These are phyloP conservation scores for Cytospora leucostoma DNA, from an alignment of 2,329 filamentous ascomycete species.

Conservation along the genomic window DNA sequence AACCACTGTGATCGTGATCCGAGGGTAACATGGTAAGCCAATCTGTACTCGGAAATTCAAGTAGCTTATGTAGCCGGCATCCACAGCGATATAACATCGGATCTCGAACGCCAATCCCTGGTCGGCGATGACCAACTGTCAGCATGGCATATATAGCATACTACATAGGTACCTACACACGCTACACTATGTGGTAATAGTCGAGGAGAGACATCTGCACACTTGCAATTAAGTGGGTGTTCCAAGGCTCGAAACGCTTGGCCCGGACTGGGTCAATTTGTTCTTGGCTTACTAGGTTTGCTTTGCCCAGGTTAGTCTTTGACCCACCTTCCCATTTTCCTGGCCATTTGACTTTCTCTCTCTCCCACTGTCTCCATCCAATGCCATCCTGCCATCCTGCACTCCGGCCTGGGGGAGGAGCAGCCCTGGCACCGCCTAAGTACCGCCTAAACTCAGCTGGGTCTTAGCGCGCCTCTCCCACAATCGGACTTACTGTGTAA, in stretches of 20 bases:
- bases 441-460: neutral
- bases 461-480: neutral
- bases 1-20: too few relatives aligned
- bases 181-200: too few relatives aligned
- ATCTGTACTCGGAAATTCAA: too few relatives aligned
- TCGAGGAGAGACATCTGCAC: neutral
- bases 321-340: conserved; percentile 11
- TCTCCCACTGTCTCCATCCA: neutral
- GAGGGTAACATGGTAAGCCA: too few relatives aligned
- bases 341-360: neutral
- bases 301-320: neutral
- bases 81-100: too few relatives aligned
- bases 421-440: neutral
- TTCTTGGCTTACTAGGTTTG: neutral
- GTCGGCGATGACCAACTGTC: too few relatives aligned
- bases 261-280: neutral
- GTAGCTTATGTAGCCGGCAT: too few relatives aligned
- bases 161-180: too few relatives aligned
- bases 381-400: neutral
- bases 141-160: too few relatives aligned
- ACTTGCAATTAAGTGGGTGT: too few relatives aligned
- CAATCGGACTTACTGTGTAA: conserved; percentile 1
- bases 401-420: neutral
- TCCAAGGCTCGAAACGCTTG: neutral
- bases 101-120: too few relatives aligned